Percentiles rank a stretch among this genome's conserved stretches.
Evolutionary conservation across 2,329 filamentous ascomycete species (phyloP).

Genomic region (Sclerotiophoma versabilis): DNA sequence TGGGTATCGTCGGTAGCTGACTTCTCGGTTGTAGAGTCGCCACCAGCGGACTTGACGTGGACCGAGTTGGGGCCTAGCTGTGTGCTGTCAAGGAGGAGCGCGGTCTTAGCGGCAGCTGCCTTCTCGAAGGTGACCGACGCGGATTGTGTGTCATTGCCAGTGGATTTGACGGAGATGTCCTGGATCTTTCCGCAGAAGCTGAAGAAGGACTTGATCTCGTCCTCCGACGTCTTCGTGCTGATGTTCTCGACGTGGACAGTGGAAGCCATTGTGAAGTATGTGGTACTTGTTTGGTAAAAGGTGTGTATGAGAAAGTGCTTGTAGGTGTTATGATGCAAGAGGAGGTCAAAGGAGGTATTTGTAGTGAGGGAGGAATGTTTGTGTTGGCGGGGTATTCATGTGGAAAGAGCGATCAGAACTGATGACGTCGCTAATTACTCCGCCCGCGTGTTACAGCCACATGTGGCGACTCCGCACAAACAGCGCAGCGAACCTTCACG

Average conservation of each 20-base stretch:
- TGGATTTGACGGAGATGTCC: slow-evolving; percentile 75
- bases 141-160: slow-evolving; percentile 71
- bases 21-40: slow-evolving; percentile 68
- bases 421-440: slow-evolving; percentile 12
- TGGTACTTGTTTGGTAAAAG: slow-evolving; percentile 4
- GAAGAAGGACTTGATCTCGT: slow-evolving; percentile 96
- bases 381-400: slow-evolving; percentile 19
- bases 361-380: slow-evolving; percentile 6
- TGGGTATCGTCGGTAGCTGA: slow-evolving; percentile 59
- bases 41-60: slow-evolving; percentile 77
- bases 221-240: slow-evolving; percentile 78
- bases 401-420: slow-evolving; percentile 6
- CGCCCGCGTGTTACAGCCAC: slow-evolving; percentile 16
- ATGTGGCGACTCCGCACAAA: slow-evolving; percentile 22
- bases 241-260: slow-evolving; percentile 93
- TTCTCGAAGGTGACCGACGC: slow-evolving; percentile 98
- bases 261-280: slow-evolving; percentile 55
- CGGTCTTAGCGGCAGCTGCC: slow-evolving; percentile 94
- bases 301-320: background rate
- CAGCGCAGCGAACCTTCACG: slow-evolving; percentile 31
- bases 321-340: background rate
- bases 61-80: slow-evolving; percentile 80
- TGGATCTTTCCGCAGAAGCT: slow-evolving; percentile 95
- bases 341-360: slow-evolving; percentile 1
- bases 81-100: slow-evolving; percentile 95